A percentile compares a stretch with the other conserved stretches of the same genome.
Conservation (phyloP, 1,284 basidiomycete species). For the Marasmius sp. region DNA sequence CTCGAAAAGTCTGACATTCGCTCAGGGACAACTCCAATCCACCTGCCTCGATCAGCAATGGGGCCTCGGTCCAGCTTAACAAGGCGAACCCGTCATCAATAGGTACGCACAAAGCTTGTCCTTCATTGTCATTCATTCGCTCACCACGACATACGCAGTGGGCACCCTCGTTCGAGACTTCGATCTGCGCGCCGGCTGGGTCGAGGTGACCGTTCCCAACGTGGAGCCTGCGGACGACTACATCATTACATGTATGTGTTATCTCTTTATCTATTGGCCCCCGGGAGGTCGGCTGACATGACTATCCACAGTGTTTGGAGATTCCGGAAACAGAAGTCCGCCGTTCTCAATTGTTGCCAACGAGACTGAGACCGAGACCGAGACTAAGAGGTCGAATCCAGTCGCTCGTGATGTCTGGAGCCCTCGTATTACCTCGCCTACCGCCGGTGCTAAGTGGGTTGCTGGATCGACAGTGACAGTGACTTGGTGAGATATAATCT, state of each 20-base stretch:
- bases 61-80: neutral
- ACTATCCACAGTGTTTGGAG: neutral
- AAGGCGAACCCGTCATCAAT: neutral
- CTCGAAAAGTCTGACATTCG: neutral
- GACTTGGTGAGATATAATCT: conserved; percentile 5
- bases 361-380: neutral
- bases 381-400: neutral
- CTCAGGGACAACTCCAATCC: neutral
- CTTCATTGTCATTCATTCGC: neutral
- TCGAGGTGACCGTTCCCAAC: neutral
- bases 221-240: neutral
- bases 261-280: neutral
- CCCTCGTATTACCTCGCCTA: conserved; percentile 10
- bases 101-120: neutral
- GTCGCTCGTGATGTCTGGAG: conserved; percentile 5
- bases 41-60: neutral
- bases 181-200: neutral
- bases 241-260: neutral
- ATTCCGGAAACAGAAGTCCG: neutral
- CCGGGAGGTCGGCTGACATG: neutral
- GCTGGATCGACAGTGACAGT: conserved; percentile 7
- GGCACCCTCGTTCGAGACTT: conserved; percentile 3
- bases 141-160: conserved; percentile 10
- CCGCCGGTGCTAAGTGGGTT: conserved; percentile 6
- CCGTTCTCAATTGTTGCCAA: conserved; percentile 1